phyloP scores from a whole-genome alignment of 371 early-diverging fungal genomes.

The Syncephalis plumigaleata region DNA sequence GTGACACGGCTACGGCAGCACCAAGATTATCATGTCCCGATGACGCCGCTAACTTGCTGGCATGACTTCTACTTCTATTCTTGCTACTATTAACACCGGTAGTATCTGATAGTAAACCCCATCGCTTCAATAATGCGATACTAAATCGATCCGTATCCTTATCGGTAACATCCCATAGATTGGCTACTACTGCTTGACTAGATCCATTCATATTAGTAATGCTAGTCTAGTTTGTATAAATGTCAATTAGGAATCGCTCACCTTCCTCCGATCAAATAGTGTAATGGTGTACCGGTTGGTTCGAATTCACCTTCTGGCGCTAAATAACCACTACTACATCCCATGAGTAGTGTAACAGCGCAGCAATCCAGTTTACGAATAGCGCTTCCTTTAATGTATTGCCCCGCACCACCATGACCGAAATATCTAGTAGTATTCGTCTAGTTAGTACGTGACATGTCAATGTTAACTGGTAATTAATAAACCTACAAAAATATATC shows the following conservation, averaged over 20 bases:
- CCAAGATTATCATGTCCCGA: conserved; percentile 27
- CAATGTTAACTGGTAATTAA: too few relatives aligned
- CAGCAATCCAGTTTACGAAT: conserved; percentile 43
- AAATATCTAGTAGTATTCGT: too few relatives aligned
- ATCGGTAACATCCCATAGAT: conserved; percentile 99
- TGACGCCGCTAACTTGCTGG: neutral
- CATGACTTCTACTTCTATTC: neutral
- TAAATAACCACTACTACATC: conserved; percentile 77
- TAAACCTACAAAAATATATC: conserved; percentile 67
- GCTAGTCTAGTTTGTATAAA: neutral
- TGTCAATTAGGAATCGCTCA: neutral
- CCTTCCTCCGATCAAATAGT: conserved; percentile 58
- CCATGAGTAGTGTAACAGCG: conserved; percentile 69
- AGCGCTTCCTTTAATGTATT: conserved; percentile 50
- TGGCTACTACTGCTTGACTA: conserved; percentile 79
- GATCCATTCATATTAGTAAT: neutral
- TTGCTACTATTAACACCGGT: conserved; percentile 1
- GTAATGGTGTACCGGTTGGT: conserved; percentile 56
- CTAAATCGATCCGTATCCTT: conserved; percentile 90
- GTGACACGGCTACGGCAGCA: conserved; percentile 52
- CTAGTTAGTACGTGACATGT: too few relatives aligned
- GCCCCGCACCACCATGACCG: conserved; percentile 95
- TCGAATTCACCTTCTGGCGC: conserved; percentile 68
- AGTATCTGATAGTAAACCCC: conserved; percentile 37
- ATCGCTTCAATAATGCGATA: conserved; percentile 35